phyloP scores from a whole-genome alignment of 257 asterid species.

The Ligustrum vulgare region DNA sequence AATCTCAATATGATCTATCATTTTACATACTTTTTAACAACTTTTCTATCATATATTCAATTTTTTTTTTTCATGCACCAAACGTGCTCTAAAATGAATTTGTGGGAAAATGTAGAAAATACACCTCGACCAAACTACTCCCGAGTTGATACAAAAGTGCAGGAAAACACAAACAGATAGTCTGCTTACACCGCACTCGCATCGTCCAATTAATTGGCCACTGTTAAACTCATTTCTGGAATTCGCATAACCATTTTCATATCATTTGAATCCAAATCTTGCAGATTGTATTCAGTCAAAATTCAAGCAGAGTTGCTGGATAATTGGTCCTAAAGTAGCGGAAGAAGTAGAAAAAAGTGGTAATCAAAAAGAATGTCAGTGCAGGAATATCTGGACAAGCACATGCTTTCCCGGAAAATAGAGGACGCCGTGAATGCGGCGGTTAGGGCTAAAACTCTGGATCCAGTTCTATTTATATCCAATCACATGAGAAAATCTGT shows the following conservation, averaged over 20 bases:
- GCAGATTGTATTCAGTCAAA: neutral
- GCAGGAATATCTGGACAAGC: constrained; percentile 91
- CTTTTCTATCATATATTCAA: too few relatives aligned
- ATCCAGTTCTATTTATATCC: constrained; percentile 97
- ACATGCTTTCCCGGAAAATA: constrained; percentile 83
- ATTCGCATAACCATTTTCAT: neutral
- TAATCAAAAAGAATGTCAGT: constrained; percentile 63
- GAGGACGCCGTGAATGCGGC: constrained; percentile 99
- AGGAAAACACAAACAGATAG: neutral
- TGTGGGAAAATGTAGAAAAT: too few relatives aligned
- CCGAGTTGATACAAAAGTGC: neutral
- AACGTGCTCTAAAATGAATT: too few relatives aligned
- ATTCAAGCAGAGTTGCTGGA: neutral
- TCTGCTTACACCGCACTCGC: neutral
- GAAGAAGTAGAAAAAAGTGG: neutral
- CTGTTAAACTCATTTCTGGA: neutral
- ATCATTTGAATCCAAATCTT: neutral
- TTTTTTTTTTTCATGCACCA: too few relatives aligned
- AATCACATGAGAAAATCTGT: constrained; percentile 92
- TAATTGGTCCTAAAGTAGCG: neutral
- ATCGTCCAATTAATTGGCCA: neutral
- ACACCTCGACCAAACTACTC: neutral
- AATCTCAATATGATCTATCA: too few relatives aligned
- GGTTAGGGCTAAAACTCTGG: constrained; percentile 87
- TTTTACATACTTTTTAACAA: too few relatives aligned